Evolutionary conservation across 306 rosid species (phyloP).

Genomic region (Castanea mollissima): DNA sequence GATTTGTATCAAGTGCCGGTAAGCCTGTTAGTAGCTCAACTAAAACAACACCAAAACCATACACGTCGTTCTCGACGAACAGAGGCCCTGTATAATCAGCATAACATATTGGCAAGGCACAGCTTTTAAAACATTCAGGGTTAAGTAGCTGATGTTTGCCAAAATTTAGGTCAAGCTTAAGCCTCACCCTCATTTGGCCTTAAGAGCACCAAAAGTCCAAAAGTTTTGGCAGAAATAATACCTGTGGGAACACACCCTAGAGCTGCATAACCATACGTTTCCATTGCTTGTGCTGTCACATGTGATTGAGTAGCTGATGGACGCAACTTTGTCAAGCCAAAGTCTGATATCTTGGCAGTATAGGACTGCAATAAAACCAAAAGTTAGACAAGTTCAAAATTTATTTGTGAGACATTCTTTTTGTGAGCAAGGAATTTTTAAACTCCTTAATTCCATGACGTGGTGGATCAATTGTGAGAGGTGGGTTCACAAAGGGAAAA

Average conservation of each 20-base stretch:
- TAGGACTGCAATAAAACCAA: slow-evolving; percentile 51
- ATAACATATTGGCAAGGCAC: neutral
- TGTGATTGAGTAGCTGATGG: slow-evolving; percentile 98
- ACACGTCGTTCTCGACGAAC: slow-evolving; percentile 83
- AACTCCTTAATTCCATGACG: no score
- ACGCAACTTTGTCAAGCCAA: slow-evolving; percentile 91
- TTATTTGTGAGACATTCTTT: neutral
- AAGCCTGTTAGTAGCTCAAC: slow-evolving; percentile 77
- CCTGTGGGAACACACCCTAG: slow-evolving; percentile 92
- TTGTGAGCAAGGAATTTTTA: no score
- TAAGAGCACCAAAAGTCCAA: neutral
- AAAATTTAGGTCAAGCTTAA: neutral
- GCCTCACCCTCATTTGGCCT: neutral
- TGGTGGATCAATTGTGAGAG: no score
- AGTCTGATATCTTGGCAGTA: slow-evolving; percentile 88
- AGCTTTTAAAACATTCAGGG: neutral
- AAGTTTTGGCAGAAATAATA: slow-evolving; percentile 14
- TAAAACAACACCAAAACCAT: slow-evolving; percentile 89
- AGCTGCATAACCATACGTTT: slow-evolving; percentile 93
- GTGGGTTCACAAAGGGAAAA: no score
- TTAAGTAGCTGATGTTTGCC: neutral
- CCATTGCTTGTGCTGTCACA: slow-evolving; percentile 87
- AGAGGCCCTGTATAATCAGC: slow-evolving; percentile 65
- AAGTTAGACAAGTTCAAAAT: slow-evolving; percentile 11
- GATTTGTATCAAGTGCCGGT: slow-evolving; percentile 65